Percentiles rank a stretch among this genome's conserved stretches.
Evolutionary conservation across 1,139 yeast genomes (phyloP).

Genomic region (Taphrina sp.): DNA sequence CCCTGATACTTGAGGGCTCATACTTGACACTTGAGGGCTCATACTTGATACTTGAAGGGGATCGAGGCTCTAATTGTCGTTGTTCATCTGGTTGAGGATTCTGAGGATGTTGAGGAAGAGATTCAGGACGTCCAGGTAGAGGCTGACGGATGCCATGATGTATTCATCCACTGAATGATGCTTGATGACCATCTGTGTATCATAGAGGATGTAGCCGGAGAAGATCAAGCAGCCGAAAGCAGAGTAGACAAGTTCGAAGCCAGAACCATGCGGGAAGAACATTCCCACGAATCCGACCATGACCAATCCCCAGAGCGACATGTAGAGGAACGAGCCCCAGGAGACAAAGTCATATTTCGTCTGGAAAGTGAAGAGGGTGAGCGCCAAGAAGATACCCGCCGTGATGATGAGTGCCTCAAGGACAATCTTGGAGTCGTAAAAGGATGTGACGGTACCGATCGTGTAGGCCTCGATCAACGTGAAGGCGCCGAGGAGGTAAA

Average conservation of each 20-base stretch:
- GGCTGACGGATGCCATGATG: slow-evolving; percentile 69
- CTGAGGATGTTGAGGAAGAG: slow-evolving; percentile 74
- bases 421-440: slow-evolving; percentile 63
- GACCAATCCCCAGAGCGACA: slow-evolving; percentile 65
- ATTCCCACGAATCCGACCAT: slow-evolving; percentile 69
- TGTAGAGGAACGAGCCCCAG: slow-evolving; percentile 65
- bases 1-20: too few relatives aligned
- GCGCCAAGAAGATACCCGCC: slow-evolving; percentile 65
- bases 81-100: slow-evolving; percentile 52
- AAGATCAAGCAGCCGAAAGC: slow-evolving; percentile 73
- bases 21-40: too few relatives aligned
- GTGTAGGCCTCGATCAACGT: slow-evolving; percentile 74
- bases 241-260: slow-evolving; percentile 63
- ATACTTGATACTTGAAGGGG: too few relatives aligned
- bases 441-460: slow-evolving; percentile 65
- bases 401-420: slow-evolving; percentile 73
- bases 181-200: slow-evolving; percentile 78
- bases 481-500: slow-evolving; percentile 61
- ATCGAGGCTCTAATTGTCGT: too few relatives aligned
- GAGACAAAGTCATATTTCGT: slow-evolving; percentile 76
- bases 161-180: slow-evolving; percentile 84
- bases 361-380: slow-evolving; percentile 75
- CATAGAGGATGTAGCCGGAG: slow-evolving; percentile 69
- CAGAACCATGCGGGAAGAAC: slow-evolving; percentile 62
- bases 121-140: slow-evolving; percentile 79